A percentile compares a stretch with the other conserved stretches of the same genome.
phyloP scores from a whole-genome alignment of 2,329 filamentous ascomycete genomes.

The Zasmidium angulare region DNA sequence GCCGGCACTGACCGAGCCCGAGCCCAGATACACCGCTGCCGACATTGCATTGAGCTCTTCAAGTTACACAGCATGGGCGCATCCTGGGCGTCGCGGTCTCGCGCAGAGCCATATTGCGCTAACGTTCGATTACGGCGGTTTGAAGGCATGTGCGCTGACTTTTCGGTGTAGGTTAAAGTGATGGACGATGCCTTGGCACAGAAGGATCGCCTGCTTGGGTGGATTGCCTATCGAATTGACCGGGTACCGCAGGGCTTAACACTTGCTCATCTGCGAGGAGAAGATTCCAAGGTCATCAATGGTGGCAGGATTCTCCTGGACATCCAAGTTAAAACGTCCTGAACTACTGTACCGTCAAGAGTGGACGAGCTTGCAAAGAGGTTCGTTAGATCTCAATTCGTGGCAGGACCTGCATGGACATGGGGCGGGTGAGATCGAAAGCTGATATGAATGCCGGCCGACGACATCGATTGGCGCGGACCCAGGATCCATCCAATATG shows the following conservation, averaged over 20 bases:
- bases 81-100: constrained; percentile 1
- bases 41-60: background rate
- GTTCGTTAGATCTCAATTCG: background rate
- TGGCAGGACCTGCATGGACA: background rate
- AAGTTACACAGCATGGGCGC: background rate
- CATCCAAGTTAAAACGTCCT: constrained; percentile 29
- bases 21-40: constrained; percentile 6
- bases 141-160: background rate
- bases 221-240: constrained; percentile 86
- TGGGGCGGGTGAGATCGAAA: background rate
- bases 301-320: constrained; percentile 68
- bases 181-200: constrained; percentile 74
- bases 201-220: constrained; percentile 73
- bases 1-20: background rate
- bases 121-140: background rate
- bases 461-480: no score
- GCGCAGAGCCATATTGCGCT: background rate
- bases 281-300: constrained; percentile 63
- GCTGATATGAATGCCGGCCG: background rate
- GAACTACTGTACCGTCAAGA: no score
- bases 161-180: constrained; percentile 66
- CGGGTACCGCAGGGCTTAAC: constrained; percentile 73
- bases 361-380: background rate
- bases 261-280: constrained; percentile 73
- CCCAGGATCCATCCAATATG: no score